Evolutionary conservation across 2,329 filamentous ascomycete species (phyloP), one percentile per base, ranked within the genome.

Genomic region (Davidsoniella virescens): DNA sequence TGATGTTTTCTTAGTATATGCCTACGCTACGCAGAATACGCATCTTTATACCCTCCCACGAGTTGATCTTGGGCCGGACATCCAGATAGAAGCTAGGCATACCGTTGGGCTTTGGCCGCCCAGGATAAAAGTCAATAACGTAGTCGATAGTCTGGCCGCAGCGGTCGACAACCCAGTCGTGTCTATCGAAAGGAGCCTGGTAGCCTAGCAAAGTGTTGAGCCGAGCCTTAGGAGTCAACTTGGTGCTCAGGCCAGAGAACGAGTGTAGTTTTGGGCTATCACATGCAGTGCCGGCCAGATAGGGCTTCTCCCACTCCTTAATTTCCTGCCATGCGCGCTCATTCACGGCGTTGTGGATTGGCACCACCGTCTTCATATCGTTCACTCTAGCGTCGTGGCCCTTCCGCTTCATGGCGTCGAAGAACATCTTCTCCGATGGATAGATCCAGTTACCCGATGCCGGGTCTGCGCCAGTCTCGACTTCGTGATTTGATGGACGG

Each of bases 311-410:
- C 92, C 92, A 98, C 42, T 76, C 70, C 58, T 84, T 78, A 56
- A 98, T 96, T 67, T 96, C 84, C 55, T 77, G 72, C 92, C 92
- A 98, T 0, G 92, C 92, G 40, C 86, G 74, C 73, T 98, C 92
- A 66, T 98, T 98, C 55, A 98, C 92, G 42, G 92, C 92, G 63
- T 98, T 98, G 68, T 98, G 92, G 59, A 96, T 96, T 2, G 87
- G 92, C 50, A 96, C 88, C 33, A 96, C 88, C 33, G 84, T 84
- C 59, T 77, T 81, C 82, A 95, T 95, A 65, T 94, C 87, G 5
- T 73, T 69, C 0, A 76, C 77, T 12, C 72, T 69, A 26, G 76
- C 80, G 54, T 80, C 77, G 68, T 87, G 82, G 41, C 82, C 83
- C 66, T 98, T 98, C 62, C 90, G 82, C 70, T 83, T 79, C 79